Conservation (phyloP, 1,284 basidiomycete species). For the Irpex sp. region DNA sequence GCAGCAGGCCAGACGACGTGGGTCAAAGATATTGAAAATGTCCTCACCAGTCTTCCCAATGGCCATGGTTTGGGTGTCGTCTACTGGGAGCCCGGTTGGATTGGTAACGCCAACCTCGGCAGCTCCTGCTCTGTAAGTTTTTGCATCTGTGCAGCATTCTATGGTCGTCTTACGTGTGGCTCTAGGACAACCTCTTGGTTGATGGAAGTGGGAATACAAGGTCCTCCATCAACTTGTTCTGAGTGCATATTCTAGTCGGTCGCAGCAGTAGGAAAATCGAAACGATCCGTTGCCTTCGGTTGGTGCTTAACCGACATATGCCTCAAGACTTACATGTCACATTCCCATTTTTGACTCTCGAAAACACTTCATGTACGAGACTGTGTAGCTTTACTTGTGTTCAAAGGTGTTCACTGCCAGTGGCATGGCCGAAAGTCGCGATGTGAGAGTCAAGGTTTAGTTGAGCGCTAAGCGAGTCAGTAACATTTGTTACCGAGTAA, state of each 20-base stretch:
- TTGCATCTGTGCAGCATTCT: background rate
- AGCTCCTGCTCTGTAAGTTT: conserved; percentile 45
- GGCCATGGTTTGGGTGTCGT: conserved; percentile 40
- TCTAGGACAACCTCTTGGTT: conserved; percentile 31
- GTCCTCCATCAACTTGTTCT: conserved; percentile 29
- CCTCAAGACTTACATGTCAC: background rate
- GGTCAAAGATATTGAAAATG: conserved; percentile 45
- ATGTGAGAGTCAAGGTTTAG: no score
- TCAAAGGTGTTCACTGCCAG: no score
- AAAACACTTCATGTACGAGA: no score
- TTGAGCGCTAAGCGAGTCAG: no score
- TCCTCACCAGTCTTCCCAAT: conserved; percentile 40
- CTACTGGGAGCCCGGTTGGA: conserved; percentile 64
- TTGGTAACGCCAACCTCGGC: conserved; percentile 52
- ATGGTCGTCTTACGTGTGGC: background rate
- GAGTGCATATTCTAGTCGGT: background rate
- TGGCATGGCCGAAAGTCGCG: no score
- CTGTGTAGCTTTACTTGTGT: no score
- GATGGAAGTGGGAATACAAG: conserved; percentile 25
- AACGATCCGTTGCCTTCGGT: background rate
- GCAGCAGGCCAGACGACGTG: conserved; percentile 49
- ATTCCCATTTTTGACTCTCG: no score
- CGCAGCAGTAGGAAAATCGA: background rate
- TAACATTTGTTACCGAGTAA: no score
- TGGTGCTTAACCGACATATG: background rate